Base-by-base conservation (phyloP, 352 stramenopile species). In the Globisporangium cylindrosporum region DNA sequence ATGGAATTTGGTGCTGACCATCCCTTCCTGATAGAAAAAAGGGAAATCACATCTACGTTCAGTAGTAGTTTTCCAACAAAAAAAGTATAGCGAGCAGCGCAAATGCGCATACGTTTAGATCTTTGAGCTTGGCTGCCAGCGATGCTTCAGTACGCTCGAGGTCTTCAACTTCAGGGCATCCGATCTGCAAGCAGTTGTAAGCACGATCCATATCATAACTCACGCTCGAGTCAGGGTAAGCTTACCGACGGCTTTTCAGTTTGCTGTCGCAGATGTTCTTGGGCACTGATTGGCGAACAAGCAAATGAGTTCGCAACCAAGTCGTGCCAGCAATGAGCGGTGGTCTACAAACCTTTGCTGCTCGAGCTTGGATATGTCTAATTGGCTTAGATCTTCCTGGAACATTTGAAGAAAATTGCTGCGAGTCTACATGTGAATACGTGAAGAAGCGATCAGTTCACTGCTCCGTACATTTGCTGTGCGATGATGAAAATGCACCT, bases 381-480 rank as follows among this genome's bases (percentile, higher is more conserved):
- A 14, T 46, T 66, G 48, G 34, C 61, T 25, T 24, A 59, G 46
- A 18, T 66, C 61, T 66, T 66, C 61, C 4, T 53, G 29, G 24
- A 54, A 38, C 61, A 66, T 66, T 8, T 29, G 46, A 7, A 66
- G 61, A 32, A 66, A 59, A 24, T 51, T 59, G 46, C 48, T 34
- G 27, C 48, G 49, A 20, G 25, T 59, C 61, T 66, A 24, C 61
- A 66, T 22, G 41, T 22, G 38, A 46, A 41, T 15, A 41, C 36
- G 8, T 4, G 12, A 7, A 14, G 38, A 20, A 18, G 14, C 14
- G 20, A 48, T 49, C 41, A 49, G 41, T 49, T 49, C 1, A 3
- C 41, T 22, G 41, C 15, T 22, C 41, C 4, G 14, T 4, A n/a
- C 1, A 10, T 15, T 49, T n/a, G 41, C 15, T 49, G 41, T 18